Percentiles rank a stretch among this genome's conserved stretches.
Conservation (phyloP, 2,329 filamentous ascomycete species). For the Sarocladiaceae sp. region DNA sequence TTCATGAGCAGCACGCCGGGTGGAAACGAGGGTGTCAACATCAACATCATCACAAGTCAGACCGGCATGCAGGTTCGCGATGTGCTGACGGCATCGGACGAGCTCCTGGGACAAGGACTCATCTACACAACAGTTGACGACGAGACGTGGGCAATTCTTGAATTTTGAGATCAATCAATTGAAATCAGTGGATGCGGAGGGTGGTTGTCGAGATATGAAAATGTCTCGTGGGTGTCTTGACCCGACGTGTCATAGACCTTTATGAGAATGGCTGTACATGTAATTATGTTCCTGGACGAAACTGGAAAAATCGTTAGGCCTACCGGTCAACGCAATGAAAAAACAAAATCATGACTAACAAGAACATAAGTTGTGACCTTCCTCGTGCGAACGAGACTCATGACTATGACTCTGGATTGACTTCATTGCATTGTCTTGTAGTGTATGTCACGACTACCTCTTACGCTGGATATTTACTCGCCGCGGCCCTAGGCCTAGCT, state of each 20-base stretch:
- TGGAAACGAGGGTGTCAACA: constrained; percentile 78
- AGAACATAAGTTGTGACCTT: background rate
- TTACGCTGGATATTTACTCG: constrained; percentile 7
- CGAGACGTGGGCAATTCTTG: constrained; percentile 82
- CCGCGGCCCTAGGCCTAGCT: background rate
- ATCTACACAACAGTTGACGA: constrained; percentile 94
- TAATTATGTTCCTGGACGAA: background rate
- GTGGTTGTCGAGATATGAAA: background rate
- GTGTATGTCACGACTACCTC: background rate
- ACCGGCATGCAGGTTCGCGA: constrained; percentile 64
- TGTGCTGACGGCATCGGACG: constrained; percentile 73
- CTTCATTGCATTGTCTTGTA: too few species aligned
- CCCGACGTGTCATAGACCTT: too few species aligned
- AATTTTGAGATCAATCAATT: constrained; percentile 45
- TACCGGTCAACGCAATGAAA: background rate
- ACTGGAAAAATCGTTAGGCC: background rate
- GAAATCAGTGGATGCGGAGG: background rate
- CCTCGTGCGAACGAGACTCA: too few species aligned
- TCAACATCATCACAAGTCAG: constrained; percentile 68
- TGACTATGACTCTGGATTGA: too few species aligned
- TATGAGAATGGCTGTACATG: constrained; percentile 3
- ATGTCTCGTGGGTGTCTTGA: background rate
- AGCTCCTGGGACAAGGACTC: constrained; percentile 67
- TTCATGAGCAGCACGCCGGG: constrained; percentile 63
- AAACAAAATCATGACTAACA: background rate